Evolutionary conservation across 345 rosid species (phyloP), one percentile per base, ranked within the genome.

Genomic region (Arabis alpina): DNA sequence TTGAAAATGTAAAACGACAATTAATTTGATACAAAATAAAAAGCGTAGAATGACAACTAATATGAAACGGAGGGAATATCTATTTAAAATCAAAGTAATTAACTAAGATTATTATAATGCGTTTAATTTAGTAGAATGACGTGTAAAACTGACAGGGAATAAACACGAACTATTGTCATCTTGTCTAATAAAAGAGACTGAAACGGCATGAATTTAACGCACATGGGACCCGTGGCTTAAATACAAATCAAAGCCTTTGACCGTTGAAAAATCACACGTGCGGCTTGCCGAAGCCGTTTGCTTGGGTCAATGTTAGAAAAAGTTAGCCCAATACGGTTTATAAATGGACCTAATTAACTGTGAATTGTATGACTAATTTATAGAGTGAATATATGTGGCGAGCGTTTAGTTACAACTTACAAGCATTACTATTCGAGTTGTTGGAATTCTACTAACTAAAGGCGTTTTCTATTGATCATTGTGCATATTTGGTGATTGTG

Each of bases 121-220:
- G 14, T 40, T 28, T 40, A 50, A 16, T 61, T 43, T 6, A 44
- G 28, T 9, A 48, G 5, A 65, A 51, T 57, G 77, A 73, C 48
- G 47, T 50, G 66, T 32, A 40, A 54, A 73, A 73, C 10, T 58
- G 77, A 65, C 72, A 73, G 66, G 39, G 72, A 50, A 73, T 74
- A 66, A 74, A 74, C 77, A 59, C 73, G 68, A 74, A 74, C 10
- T 74, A 10, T 65, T 74, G 77, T 74, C 77, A n/a, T 24, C 56
- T 51, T 66, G 61, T 74, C 34, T 10, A 66, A 27, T 27, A 67
- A 28, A 54, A 55, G 45, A 3, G n/a, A 4, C 6, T 48, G 60
- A 70, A 60, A 70, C 62, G 68, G 77, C 68, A 34, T 43, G 24
- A 67, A 45, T 32, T 32, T 66, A 66, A 42, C 54, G 37, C 66